Percentiles rank a stretch among this genome's conserved stretches.
These are phyloP conservation scores for Botryotinia convoluta DNA, from an alignment of 2,329 filamentous ascomycete genomes.

Conservation along the genomic window DNA sequence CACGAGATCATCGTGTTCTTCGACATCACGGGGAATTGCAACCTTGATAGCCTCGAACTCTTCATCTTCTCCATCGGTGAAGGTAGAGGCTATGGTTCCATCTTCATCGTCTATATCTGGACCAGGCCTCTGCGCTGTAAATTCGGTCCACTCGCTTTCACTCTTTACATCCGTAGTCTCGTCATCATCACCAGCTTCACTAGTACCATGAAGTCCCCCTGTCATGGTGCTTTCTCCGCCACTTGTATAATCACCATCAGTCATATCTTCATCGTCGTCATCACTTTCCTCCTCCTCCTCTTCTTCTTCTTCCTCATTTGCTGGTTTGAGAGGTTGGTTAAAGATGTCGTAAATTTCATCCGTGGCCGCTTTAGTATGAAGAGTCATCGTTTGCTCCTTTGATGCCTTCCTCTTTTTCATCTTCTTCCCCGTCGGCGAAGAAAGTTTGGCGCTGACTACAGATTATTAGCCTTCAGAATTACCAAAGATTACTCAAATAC, in stretches of 20 bases:
- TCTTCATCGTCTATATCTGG: constrained; percentile 47
- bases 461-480: constrained; percentile 35
- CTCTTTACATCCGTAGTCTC: constrained; percentile 60
- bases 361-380: constrained; percentile 91
- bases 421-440: constrained; percentile 84
- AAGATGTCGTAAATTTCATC: constrained; percentile 98
- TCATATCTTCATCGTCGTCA: constrained; percentile 60
- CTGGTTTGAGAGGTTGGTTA: constrained; percentile 69
- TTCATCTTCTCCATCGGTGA: constrained; percentile 41
- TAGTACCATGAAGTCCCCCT: constrained; percentile 64
- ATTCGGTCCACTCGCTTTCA: constrained; percentile 85
- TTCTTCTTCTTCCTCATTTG: constrained; percentile 37
- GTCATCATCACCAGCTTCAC: constrained; percentile 58
- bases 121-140: constrained; percentile 70
- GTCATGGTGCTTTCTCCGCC: constrained; percentile 81
- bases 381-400: constrained; percentile 92
- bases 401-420: constrained; percentile 64
- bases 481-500: constrained; percentile 39
- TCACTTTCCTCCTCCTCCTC: constrained; percentile 48
- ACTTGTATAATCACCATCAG: constrained; percentile 75
- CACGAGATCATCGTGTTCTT: constrained; percentile 41
- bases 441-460: constrained; percentile 85
- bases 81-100: constrained; percentile 42
- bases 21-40: constrained; percentile 37
- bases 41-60: constrained; percentile 36